These are phyloP conservation scores for Pythium plurisporium DNA, from an alignment of 352 stramenopile species.

Conservation along the genomic window DNA sequence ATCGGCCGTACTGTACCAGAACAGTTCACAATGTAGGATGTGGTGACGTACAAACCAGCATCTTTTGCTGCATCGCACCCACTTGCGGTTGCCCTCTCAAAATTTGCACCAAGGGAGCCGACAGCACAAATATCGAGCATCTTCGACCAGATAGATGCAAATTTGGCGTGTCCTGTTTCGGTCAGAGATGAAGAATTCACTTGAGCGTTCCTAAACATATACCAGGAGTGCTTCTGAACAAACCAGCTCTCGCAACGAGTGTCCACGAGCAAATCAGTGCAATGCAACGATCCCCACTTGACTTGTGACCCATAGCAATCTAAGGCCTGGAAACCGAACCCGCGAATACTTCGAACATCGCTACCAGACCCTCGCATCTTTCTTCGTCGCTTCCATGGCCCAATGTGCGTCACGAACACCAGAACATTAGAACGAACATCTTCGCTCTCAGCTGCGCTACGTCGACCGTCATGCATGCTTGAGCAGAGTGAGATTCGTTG, in stretches of 20 bases:
- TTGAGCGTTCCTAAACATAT: not conserved
- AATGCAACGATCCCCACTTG: constrained; percentile 10
- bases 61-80: not conserved
- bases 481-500: constrained; percentile 15
- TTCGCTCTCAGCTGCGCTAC: not conserved
- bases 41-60: not conserved
- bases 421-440: not conserved
- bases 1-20: not conserved
- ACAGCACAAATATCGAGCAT: not conserved
- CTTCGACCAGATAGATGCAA: not conserved
- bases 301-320: not conserved
- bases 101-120: no score
- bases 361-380: not conserved
- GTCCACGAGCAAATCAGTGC: constrained; percentile 10
- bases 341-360: constrained; percentile 15
- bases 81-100: not conserved
- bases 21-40: not conserved
- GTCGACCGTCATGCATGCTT: not conserved
- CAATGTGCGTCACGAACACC: constrained; percentile 21
- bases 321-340: constrained; percentile 3
- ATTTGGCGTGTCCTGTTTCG: not conserved
- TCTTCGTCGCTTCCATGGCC: constrained; percentile 10
- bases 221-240: constrained; percentile 6
- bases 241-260: constrained; percentile 13
- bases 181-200: not conserved